These are phyloP conservation scores for Uronychia setigera DNA, from an alignment of 73 alveolate species.

Conservation along the genomic window DNA sequence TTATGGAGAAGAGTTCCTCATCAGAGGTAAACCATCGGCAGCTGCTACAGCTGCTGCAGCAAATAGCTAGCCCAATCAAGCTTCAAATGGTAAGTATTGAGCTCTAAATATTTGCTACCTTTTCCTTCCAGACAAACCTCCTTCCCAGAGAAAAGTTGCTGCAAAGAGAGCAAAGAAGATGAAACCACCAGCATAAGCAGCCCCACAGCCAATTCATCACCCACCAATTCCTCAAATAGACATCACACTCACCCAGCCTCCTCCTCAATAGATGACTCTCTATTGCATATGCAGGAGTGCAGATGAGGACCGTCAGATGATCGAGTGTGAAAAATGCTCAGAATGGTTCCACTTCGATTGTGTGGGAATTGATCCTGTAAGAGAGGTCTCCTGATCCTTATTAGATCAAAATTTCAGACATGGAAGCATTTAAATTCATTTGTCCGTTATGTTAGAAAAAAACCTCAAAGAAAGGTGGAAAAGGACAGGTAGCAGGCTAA, in stretches of 20 bases:
- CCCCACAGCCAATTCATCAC: neutral
- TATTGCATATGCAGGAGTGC: slow-evolving; percentile 55
- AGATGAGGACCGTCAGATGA: slow-evolving; percentile 50
- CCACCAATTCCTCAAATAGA: neutral
- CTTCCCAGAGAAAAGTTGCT: neutral
- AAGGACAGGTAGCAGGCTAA: neutral
- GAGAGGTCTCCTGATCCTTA: neutral
- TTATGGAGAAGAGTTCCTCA: neutral
- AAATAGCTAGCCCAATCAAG: neutral
- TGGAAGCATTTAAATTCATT: slow-evolving; percentile 29
- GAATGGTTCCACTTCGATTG: slow-evolving; percentile 64
- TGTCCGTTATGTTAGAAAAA: slow-evolving; percentile 55
- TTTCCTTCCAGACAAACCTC: neutral
- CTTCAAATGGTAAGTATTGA: neutral
- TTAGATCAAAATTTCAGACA: slow-evolving; percentile 28
- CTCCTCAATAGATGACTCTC: slow-evolving; percentile 4
- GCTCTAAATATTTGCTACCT: neutral
- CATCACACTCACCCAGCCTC: neutral
- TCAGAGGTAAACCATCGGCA: neutral
- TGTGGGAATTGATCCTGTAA: slow-evolving; percentile 48
- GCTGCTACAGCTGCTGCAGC: too few species aligned
- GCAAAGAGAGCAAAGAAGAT: neutral
- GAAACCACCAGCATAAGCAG: neutral
- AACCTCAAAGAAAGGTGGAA: slow-evolving; percentile 14
- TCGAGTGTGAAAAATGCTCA: slow-evolving; percentile 55